Base-by-base conservation (phyloP, 116 monocot genomes). In the Dioscorea cayenensis region DNA sequence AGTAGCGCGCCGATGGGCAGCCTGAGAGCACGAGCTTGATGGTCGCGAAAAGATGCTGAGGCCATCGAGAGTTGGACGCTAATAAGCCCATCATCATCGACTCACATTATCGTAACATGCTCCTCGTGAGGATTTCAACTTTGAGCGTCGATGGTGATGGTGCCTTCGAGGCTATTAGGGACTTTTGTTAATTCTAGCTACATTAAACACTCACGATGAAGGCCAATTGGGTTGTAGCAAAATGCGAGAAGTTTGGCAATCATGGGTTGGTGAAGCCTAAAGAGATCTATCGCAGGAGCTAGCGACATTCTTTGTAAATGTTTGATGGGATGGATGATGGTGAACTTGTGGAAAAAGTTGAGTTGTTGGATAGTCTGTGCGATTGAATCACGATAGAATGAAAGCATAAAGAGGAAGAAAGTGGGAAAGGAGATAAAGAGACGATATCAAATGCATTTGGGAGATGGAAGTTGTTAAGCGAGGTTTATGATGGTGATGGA, bases 71-170 rank as follows among this genome's bases (percentile, higher is more conserved):
- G 5, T 28, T 37, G n/a, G 93, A 93, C 7, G 77, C 94, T 25
- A 94, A 91, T 77, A 75, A 76, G 77, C 99, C n/a, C n/a, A n/a
- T 94, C 6, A 99, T 99, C 75, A 78, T 94, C 80, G 84, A 91
- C 66, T 99, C n/a, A 99, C 89, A 87, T 99, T 78, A 62, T 91
- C 85, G n/a, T n/a, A 94, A 99, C 76, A 94, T 99, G 70, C 89
- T 99, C 63, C 94, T 68, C 94, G 94, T 68, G 99, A 99, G 20
- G 99, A 99, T 79, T 99, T 99, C 89, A 94, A 99, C 69, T 99
- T 94, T 87, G 99, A n/a, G 94, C 64, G 55, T 66, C 80, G 89
- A 91, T 59, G 99, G 99, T 20, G 89, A 91, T 36, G 94, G 94
- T 67, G 91, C 91, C 51, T 87, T 85, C 78, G 88, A 99, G 5